These are phyloP conservation scores for Aciculosporium take DNA, from an alignment of 2,329 filamentous ascomycete species.

Conservation along the genomic window DNA sequence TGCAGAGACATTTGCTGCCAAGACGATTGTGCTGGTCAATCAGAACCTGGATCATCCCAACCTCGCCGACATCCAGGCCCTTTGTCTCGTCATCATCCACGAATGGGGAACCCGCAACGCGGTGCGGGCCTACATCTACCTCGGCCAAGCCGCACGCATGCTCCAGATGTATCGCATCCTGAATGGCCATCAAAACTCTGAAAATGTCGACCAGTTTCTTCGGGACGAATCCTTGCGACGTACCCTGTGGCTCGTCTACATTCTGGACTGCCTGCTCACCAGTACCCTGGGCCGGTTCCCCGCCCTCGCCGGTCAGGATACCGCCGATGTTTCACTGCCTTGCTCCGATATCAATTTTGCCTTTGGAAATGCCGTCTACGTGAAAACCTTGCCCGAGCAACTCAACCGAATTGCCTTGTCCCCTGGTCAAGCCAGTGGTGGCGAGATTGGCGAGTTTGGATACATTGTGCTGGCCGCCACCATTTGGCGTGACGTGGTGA, in stretches of 20 bases:
- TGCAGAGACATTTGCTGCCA: conserved; percentile 44
- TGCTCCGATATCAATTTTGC: conserved; percentile 49
- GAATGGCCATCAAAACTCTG: conserved; percentile 37
- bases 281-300: conserved; percentile 46
- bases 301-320: conserved; percentile 39
- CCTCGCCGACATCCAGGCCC: conserved; percentile 45
- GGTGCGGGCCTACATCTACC: conserved; percentile 47
- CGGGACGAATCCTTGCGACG: conserved; percentile 47
- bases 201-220: conserved; percentile 42
- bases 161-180: conserved; percentile 50
- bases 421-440: conserved; percentile 24
- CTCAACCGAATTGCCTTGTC: conserved; percentile 20
- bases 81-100: conserved; percentile 47
- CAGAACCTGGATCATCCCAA: conserved; percentile 44
- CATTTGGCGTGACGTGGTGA: conserved; percentile 47
- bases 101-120: conserved; percentile 49
- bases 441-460: conserved; percentile 46
- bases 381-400: conserved; percentile 38
- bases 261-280: conserved; percentile 47
- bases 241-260: conserved; percentile 48
- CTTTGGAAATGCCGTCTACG: conserved; percentile 44
- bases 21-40: conserved; percentile 43
- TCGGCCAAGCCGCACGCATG: conserved; percentile 49
- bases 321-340: conserved; percentile 40
- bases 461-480: conserved; percentile 47